phyloP scores from a whole-genome alignment of 2,329 filamentous ascomycete species.

The Exophiala phaeomuriformis region DNA sequence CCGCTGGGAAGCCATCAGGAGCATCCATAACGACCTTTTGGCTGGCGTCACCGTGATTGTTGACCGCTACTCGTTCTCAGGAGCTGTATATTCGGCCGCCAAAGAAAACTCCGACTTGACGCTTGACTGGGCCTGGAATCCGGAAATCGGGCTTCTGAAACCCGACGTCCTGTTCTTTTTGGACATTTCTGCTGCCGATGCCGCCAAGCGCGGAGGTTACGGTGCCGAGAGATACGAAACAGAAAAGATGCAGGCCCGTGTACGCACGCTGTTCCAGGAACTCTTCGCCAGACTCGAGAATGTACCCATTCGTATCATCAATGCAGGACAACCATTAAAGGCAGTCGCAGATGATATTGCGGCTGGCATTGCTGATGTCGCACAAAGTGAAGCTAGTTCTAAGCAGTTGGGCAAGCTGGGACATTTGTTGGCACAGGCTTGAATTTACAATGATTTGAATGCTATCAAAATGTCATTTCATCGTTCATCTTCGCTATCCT shows the following conservation, averaged over 20 bases:
- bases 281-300: constrained; percentile 41
- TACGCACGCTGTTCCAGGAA: constrained; percentile 63
- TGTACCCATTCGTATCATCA: constrained; percentile 47
- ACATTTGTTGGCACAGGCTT: constrained; percentile 19
- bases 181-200: constrained; percentile 66
- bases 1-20: constrained; percentile 62
- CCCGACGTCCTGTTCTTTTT: constrained; percentile 86
- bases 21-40: constrained; percentile 45
- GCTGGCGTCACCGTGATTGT: constrained; percentile 69
- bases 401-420: constrained; percentile 32
- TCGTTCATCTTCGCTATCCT: constrained; percentile 49
- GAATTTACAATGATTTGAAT: not conserved
- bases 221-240: constrained; percentile 86
- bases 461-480: constrained; percentile 4
- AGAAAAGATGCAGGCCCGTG: constrained; percentile 70
- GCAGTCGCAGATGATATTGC: constrained; percentile 44
- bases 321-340: constrained; percentile 48
- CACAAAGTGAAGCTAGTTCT: constrained; percentile 21
- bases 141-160: constrained; percentile 77
- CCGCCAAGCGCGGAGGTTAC: constrained; percentile 72
- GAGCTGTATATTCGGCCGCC: constrained; percentile 85
- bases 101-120: constrained; percentile 66
- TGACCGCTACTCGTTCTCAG: constrained; percentile 92
- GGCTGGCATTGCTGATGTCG: constrained; percentile 4
- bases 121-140: constrained; percentile 72